These are phyloP conservation scores for Daldinia loculata DNA, from an alignment of 495 filamentous ascomycete species.

Conservation along the genomic window DNA sequence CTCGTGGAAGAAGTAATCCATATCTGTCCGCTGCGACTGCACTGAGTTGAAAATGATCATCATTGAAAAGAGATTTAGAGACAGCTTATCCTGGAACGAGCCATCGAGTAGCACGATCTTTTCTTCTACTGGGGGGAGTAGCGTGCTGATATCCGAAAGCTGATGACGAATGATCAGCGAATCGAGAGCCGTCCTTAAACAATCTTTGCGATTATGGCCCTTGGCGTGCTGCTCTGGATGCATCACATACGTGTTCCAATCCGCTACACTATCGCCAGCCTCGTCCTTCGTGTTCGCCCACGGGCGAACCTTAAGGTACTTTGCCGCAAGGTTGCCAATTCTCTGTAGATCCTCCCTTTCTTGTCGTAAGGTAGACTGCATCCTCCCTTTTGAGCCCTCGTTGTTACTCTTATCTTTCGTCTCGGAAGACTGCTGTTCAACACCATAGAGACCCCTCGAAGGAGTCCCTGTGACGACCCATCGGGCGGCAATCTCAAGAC, in stretches of 20 bases:
- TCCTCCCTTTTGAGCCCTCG: conserved; percentile 3
- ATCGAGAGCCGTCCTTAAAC: conserved; percentile 74
- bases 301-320: conserved; percentile 78
- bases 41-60: conserved; percentile 85
- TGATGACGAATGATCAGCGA: conserved; percentile 83
- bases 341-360: conserved; percentile 77
- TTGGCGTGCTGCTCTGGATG: conserved; percentile 63
- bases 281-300: conserved; percentile 65
- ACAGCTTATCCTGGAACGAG: conserved; percentile 82
- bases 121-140: conserved; percentile 75
- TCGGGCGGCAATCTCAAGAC: conserved; percentile 73
- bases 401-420: conserved; percentile 20
- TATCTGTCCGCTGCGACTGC: conserved; percentile 83
- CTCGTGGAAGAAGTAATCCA: conserved; percentile 88
- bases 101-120: conserved; percentile 78
- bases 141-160: conserved; percentile 69
- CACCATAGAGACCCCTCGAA: conserved; percentile 79
- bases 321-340: conserved; percentile 72
- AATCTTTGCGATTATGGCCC: conserved; percentile 64
- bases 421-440: conserved; percentile 46
- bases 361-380: conserved; percentile 50
- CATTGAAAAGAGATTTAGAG: conserved; percentile 84
- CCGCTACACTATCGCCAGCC: conserved; percentile 52
- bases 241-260: conserved; percentile 81
- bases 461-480: conserved; percentile 96